Conservation (phyloP, 495 filamentous ascomycete genomes). For the Parathielavia hyrcaniae region DNA sequence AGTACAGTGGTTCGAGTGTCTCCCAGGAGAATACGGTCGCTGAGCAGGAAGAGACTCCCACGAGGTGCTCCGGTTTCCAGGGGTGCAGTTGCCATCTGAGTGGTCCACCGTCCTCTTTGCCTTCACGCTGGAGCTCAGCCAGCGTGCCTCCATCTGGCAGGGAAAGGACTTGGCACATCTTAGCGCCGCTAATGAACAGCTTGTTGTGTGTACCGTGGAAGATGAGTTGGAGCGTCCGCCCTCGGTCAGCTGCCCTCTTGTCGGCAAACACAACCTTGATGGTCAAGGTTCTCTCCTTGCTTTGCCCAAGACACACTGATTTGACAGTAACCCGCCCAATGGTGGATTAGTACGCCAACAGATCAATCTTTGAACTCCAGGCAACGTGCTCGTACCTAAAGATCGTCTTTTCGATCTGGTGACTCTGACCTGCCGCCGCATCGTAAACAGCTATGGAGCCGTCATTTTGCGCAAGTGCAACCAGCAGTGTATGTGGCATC, state of each 20-base stretch:
- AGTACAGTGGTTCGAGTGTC: not conserved
- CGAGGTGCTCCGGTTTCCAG: not conserved
- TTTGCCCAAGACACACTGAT: not conserved
- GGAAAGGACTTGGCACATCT: slow-evolving; percentile 7
- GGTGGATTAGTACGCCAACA: not conserved
- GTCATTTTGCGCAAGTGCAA: not conserved
- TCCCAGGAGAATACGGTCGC: slow-evolving; percentile 1
- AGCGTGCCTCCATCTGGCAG: not conserved
- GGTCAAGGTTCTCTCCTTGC: no score
- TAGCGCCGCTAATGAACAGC: not conserved
- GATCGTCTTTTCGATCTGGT: not conserved
- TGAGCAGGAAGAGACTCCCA: not conserved
- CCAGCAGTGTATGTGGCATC: not conserved
- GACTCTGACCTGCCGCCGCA: not conserved
- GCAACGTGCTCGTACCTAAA: not conserved
- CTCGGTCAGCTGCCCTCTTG: not conserved
- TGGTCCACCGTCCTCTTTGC: not conserved
- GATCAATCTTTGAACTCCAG: slow-evolving; percentile 5
- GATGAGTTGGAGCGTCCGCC: not conserved
- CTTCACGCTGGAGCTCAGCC: not conserved
- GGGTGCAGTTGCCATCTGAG: slow-evolving; percentile 4
- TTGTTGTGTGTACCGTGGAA: slow-evolving; percentile 1
- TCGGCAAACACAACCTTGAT: not conserved
- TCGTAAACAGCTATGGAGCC: not conserved
- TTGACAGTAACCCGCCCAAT: not conserved